A percentile compares a stretch with the other conserved stretches of the same genome.
phyloP scores from a whole-genome alignment of 1,284 basidiomycete genomes.

The Cryptococcus deneoformans region DNA sequence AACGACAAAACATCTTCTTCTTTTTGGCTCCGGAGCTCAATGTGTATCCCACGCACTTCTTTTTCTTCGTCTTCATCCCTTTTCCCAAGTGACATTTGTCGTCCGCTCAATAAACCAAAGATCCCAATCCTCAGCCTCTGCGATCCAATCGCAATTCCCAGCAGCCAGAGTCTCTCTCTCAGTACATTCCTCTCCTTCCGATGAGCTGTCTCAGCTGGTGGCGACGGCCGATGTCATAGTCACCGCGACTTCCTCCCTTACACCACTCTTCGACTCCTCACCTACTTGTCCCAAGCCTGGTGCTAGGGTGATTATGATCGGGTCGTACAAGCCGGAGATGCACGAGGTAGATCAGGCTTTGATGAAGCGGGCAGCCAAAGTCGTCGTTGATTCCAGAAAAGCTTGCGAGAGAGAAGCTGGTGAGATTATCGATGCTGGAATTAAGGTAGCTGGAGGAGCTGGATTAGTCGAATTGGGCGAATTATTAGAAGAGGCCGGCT shows the following conservation, averaged over 20 bases:
- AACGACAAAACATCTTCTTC: slow-evolving; percentile 56
- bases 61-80: slow-evolving; percentile 60
- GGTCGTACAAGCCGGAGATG: slow-evolving; percentile 78
- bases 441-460: slow-evolving; percentile 32
- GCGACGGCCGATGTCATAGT: slow-evolving; percentile 44
- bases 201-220: slow-evolving; percentile 26
- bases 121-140: slow-evolving; percentile 50
- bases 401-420: slow-evolving; percentile 63
- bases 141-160: slow-evolving; percentile 53
- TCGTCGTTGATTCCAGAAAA: slow-evolving; percentile 69
- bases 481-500: slow-evolving; percentile 9
- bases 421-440: slow-evolving; percentile 60
- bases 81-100: slow-evolving; percentile 60
- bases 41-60: slow-evolving; percentile 63
- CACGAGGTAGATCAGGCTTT: slow-evolving; percentile 64
- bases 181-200: slow-evolving; percentile 2
- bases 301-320: slow-evolving; percentile 71
- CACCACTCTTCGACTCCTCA: slow-evolving; percentile 59
- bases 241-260: slow-evolving; percentile 71
- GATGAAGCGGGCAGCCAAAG: slow-evolving; percentile 54
- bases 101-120: slow-evolving; percentile 62
- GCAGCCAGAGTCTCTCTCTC: slow-evolving; percentile 29
- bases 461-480: slow-evolving; percentile 38
- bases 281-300: slow-evolving; percentile 42
- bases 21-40: slow-evolving; percentile 68